Evolutionary conservation across 1,284 basidiomycete species (phyloP).

Genomic region (Leccinum solheimii): DNA sequence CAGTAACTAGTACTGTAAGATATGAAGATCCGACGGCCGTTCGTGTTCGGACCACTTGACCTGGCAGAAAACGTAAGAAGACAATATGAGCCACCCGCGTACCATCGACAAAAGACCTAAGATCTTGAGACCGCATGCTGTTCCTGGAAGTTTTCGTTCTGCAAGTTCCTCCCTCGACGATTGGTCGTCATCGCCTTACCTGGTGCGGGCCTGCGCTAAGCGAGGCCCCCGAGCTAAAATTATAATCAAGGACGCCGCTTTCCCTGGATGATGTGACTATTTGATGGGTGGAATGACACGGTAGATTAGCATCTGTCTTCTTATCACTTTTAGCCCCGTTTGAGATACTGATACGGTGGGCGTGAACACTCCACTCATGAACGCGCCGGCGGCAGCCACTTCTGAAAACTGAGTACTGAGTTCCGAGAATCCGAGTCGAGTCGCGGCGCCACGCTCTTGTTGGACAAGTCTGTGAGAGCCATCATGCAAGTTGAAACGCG

Average conservation of each 20-base stretch:
- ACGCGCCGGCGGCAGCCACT: no score
- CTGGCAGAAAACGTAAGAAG: not conserved
- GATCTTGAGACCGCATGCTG: not conserved
- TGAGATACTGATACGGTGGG: not conserved
- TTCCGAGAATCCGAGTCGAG: no score
- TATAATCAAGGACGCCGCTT: not conserved
- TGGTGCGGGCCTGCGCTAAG: not conserved
- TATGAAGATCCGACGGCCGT: not conserved
- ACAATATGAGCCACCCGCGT: not conserved
- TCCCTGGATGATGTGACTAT: not conserved
- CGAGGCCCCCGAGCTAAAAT: not conserved
- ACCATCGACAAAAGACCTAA: not conserved
- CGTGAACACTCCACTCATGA: no score
- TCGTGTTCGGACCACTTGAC: not conserved
- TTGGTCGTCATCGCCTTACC: not conserved
- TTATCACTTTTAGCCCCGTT: not conserved
- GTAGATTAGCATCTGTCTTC: not conserved
- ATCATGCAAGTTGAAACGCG: no score
- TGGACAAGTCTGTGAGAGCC: no score
- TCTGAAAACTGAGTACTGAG: no score
- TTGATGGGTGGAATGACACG: not conserved
- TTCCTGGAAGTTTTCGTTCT: not conserved
- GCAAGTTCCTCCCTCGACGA: no score
- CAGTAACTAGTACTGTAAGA: no score
- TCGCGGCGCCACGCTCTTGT: no score